Base-by-base conservation (phyloP, 2,329 filamentous ascomycete species). In the Lachnellula hyalina region DNA sequence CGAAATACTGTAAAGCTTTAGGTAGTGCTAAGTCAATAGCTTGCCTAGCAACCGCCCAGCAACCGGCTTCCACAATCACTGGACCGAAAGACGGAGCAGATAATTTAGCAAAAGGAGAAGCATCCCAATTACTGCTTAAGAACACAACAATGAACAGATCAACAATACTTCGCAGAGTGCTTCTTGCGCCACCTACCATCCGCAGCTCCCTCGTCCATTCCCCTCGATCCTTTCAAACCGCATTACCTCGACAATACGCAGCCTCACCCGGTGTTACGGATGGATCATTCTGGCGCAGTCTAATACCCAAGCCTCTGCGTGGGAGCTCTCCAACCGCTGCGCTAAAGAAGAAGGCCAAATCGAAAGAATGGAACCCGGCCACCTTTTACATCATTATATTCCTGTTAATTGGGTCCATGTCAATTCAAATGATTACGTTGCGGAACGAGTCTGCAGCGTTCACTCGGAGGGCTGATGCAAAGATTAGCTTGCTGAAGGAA, bases 371-470 rank as follows among this genome's bases (percentile, higher is more conserved):
- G 85, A 93, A 93, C 63, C 88, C 89, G 2, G 87, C 87, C 19
- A 91, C 86, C 0, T 93, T 90, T 67, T 94, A 86, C 70, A 89
- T 93, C 63, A 76, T 85, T 64, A 89, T 93, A 60, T 91, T 91
- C 66, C 76, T 91, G 41, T 79, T 97, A 60, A 93, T 97, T 61
- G 95, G 95, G 4, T 96, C 90, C 58, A 96, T 96, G 78, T 89
- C 93, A 14, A 96, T 99, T 64, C 89, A 96, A 66, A 89, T 94
- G 79, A 86, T 99, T 67, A 79, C 85, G 36, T 71, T 97, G 65
- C 87, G 86, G 65, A 89, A 88, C 63, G 86, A 92, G 49, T 87
- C 85, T 67, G 77, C 80, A 34, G 83, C 85, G 9, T 92, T 88
- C 64, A 83, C 79, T 67, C 83, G 92, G 49, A 84, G 85, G 62